Conservation (phyloP, 2,329 filamentous ascomycete species). For the Trichoderma afroharzianum region DNA sequence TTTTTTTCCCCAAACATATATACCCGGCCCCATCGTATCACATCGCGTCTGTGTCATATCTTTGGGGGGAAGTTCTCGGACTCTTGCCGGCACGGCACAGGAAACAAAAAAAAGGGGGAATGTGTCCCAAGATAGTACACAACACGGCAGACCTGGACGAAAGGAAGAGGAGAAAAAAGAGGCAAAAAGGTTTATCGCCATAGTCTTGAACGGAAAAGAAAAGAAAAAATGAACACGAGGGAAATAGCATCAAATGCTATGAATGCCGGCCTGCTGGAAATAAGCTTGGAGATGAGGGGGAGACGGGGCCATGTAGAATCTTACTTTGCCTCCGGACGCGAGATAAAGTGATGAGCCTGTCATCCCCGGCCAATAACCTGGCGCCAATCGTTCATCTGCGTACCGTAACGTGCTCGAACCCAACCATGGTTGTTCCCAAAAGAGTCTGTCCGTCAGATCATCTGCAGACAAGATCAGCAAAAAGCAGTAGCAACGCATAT, state of each 20-base stretch:
- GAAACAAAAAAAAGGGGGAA: background rate
- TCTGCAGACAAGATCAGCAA: background rate
- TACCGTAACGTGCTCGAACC: background rate
- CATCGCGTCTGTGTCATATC: background rate
- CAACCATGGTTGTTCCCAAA: background rate
- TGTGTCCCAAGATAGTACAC: background rate
- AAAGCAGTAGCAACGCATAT: background rate
- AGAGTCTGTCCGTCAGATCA: background rate
- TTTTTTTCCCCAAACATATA: background rate
- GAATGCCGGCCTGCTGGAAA: background rate
- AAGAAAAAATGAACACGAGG: background rate
- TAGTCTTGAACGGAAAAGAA: background rate
- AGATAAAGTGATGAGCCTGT: slow-evolving; percentile 7
- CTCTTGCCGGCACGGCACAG: background rate
- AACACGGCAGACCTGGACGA: background rate
- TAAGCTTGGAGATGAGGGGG: background rate
- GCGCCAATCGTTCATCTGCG: background rate
- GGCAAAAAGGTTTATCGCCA: background rate
- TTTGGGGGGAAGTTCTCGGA: background rate
- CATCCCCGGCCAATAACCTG: background rate
- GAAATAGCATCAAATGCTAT: background rate
- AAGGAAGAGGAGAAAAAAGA: background rate
- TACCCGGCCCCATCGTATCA: background rate
- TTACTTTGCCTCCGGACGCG: background rate
- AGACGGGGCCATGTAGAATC: background rate